phyloP scores from a whole-genome alignment of 768 basidiomycete genomes.

The Leccinum sublutescens region DNA sequence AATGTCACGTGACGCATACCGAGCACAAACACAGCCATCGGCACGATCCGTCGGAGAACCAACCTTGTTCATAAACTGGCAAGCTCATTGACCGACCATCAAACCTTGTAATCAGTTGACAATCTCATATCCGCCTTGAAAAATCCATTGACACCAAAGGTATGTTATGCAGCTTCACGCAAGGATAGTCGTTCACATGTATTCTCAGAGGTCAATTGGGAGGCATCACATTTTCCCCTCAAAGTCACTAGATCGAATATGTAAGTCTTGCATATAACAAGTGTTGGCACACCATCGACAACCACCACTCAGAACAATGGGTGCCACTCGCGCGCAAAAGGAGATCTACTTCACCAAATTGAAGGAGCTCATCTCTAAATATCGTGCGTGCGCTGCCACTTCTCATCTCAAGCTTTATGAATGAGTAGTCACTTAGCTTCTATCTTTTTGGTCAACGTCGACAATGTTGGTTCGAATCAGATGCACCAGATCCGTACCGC shows the following conservation, averaged over 20 bases:
- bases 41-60: slow-evolving; percentile 19
- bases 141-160: slow-evolving; percentile 91
- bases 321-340: slow-evolving; percentile 88
- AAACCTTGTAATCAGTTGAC: slow-evolving; percentile 28
- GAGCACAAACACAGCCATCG: slow-evolving; percentile 5
- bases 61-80: slow-evolving; percentile 34
- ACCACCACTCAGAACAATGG: slow-evolving; percentile 60
- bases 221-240: slow-evolving; percentile 56
- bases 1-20: background rate
- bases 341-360: slow-evolving; percentile 90
- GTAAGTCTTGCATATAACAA: slow-evolving; percentile 22
- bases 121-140: slow-evolving; percentile 67
- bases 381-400: slow-evolving; percentile 57
- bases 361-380: slow-evolving; percentile 87
- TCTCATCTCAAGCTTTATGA: background rate
- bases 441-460: slow-evolving; percentile 98
- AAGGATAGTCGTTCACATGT: background rate
- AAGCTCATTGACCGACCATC: slow-evolving; percentile 11
- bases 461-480: slow-evolving; percentile 99
- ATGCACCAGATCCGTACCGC: slow-evolving; percentile 97
- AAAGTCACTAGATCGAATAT: slow-evolving; percentile 22
- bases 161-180: slow-evolving; percentile 33
- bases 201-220: slow-evolving; percentile 85
- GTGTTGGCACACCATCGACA: background rate
- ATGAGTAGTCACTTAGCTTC: slow-evolving; percentile 58